Conservation (phyloP, 805 yeast species). For the Nakazawaea pomicola region DNA sequence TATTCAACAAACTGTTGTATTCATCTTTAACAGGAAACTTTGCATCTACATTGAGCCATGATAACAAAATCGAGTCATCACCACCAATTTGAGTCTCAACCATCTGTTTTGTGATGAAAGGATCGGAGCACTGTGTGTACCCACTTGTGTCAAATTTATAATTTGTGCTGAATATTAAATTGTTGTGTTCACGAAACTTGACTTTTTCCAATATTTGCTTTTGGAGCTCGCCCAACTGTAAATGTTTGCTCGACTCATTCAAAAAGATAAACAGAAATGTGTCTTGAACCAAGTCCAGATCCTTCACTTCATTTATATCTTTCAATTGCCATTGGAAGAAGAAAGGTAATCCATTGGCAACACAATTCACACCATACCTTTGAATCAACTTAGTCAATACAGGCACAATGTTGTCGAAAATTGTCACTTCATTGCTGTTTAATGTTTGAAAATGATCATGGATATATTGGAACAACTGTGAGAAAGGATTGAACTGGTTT, state of each 20-base stretch:
- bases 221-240: neutral
- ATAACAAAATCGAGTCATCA: neutral
- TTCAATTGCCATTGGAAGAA: slow-evolving; percentile 38
- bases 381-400: slow-evolving; percentile 19
- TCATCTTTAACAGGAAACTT: slow-evolving; percentile 2
- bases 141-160: slow-evolving; percentile 2
- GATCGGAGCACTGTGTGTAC: too few relatives aligned
- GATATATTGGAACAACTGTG: slow-evolving; percentile 32
- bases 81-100: neutral
- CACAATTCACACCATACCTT: slow-evolving; percentile 42
- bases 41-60: slow-evolving; percentile 8
- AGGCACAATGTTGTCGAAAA: neutral
- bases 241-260: slow-evolving; percentile 15
- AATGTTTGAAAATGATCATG: slow-evolving; percentile 24
- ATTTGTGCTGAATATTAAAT: neutral
- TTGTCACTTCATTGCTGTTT: neutral
- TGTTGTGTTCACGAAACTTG: neutral
- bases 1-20: slow-evolving; percentile 4
- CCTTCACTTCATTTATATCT: slow-evolving; percentile 11
- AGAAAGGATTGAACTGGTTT: slow-evolving; percentile 35
- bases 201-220: neutral
- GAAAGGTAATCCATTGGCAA: slow-evolving; percentile 40
- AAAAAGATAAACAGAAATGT: slow-evolving; percentile 30
- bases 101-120: slow-evolving; percentile 3
- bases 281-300: slow-evolving; percentile 19